phyloP scores from a whole-genome alignment of 768 basidiomycete genomes.

The Tulasnella sp. region DNA sequence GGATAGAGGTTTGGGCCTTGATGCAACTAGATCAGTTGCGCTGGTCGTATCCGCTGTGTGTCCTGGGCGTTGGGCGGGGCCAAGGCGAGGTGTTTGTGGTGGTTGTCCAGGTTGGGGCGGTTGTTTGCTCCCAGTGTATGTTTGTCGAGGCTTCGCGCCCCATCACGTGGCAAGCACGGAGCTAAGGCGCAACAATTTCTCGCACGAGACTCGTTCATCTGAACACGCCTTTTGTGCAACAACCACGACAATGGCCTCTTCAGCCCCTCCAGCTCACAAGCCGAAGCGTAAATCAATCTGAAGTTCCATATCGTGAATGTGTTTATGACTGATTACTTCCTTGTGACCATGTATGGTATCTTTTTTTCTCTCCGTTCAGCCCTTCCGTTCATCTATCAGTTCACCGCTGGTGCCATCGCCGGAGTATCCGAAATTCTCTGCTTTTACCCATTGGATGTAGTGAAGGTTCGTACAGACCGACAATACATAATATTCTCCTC shows the following conservation, averaged over 20 bases:
- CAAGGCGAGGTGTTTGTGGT: not conserved
- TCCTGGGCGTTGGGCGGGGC: not conserved
- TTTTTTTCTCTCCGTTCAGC: slow-evolving; percentile 44
- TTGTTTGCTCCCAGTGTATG: not conserved
- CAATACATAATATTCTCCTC: slow-evolving; percentile 55
- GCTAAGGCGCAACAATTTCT: slow-evolving; percentile 11
- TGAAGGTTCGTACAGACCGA: slow-evolving; percentile 48
- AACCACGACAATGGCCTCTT: slow-evolving; percentile 9
- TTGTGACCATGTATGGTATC: not conserved
- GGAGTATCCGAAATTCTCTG: slow-evolving; percentile 63
- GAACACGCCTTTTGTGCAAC: not conserved
- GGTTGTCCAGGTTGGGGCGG: not conserved
- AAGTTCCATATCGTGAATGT: not conserved
- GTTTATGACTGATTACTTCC: not conserved
- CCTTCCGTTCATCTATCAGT: slow-evolving; percentile 82
- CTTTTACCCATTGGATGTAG: slow-evolving; percentile 80
- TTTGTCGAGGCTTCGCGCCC: not conserved
- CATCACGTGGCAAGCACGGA: slow-evolving; percentile 7
- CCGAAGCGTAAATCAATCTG: slow-evolving; percentile 5
- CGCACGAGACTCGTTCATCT: not conserved
- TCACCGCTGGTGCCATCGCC: slow-evolving; percentile 93
- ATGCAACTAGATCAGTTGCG: not conserved
- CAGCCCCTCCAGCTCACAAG: slow-evolving; percentile 12
- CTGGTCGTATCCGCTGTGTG: not conserved
- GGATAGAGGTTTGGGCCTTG: not conserved